phyloP scores from a whole-genome alignment of 441 rosid species.

The Hura crepitans region DNA sequence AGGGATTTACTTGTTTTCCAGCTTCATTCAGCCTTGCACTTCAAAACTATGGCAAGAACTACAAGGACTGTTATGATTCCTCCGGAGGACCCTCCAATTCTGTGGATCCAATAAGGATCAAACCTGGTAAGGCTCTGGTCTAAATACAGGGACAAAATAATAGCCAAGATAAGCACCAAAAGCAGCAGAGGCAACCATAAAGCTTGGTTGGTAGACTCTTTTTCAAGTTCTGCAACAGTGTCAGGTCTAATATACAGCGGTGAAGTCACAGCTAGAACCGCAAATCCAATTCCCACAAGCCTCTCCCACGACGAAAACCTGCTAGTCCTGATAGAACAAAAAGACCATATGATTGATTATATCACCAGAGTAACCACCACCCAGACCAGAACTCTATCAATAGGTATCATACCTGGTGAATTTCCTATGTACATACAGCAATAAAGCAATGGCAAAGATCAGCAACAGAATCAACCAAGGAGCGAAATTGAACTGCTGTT shows the following conservation, averaged over 20 bases:
- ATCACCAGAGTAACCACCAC: background rate
- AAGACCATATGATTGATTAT: background rate
- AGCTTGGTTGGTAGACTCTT: constrained; percentile 34
- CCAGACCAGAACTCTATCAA: background rate
- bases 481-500: constrained; percentile 36
- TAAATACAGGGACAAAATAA: constrained; percentile 44
- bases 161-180: constrained; percentile 49
- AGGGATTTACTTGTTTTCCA: constrained; percentile 3
- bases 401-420: constrained; percentile 36
- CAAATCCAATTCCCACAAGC: constrained; percentile 55
- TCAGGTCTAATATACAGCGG: constrained; percentile 54
- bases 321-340: constrained; percentile 23
- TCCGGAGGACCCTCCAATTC: constrained; percentile 79
- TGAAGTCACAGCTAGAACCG: constrained; percentile 56
- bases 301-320: constrained; percentile 44
- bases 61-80: constrained; percentile 60
- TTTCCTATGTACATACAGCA: constrained; percentile 50
- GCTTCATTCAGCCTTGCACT: constrained; percentile 39
- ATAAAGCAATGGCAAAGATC: constrained; percentile 47
- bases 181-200: constrained; percentile 53
- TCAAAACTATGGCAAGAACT: constrained; percentile 60
- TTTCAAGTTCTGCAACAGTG: constrained; percentile 44
- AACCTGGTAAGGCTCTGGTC: constrained; percentile 62
- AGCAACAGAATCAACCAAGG: constrained; percentile 52
- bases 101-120: constrained; percentile 81